Base-by-base conservation (phyloP, 441 rosid genomes). In the Jatropha multifida region DNA sequence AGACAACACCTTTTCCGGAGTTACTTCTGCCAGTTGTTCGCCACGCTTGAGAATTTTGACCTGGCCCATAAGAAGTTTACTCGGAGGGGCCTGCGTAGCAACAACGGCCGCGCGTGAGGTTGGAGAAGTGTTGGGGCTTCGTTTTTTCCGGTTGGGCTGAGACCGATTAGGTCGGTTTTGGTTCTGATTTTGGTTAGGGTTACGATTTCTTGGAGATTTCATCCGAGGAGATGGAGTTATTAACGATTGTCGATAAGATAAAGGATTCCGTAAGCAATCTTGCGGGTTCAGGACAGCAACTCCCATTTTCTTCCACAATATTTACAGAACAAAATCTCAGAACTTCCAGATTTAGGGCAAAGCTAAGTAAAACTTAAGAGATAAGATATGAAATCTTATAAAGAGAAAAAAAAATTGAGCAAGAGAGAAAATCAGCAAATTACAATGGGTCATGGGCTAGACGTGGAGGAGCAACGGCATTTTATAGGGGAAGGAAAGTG, bases 41-140 rank as follows among this genome's bases (percentile, higher is more conserved):
- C 98, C 97, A 41, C 97, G 93, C 44, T 84, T 91, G 3, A 92
- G 90, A 76, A 94, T 89, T 80, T 85, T 89, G 26, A 91, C 87
- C 42, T 85, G 88, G 0, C 95, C 88, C 68, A 71, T 81, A 17
- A 79, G 80, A 26, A 84, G 75, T 52, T 38, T 41, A 58, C 73
- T 83, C 7, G 56, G 54, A 1, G 79, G 69, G 0, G 9, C 17
- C 44, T 71, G 79, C 17, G 61, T 63, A 23, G 44, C 7, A 9
- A 26, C 20, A 7, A 26, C 77, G 17, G 61, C 42, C 23, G 79
- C 69, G 48, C 78, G 81, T 7, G 80, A 4, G 0, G 88, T 79
- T 13, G 89, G 81, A 1, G 83, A 78, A n/a, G 56, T 3, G 51
- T 76, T 59, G 2, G 90, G 82, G 72, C 86, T 89, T 11, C 82